These are phyloP conservation scores for Tetramitus jugosus DNA, from an alignment of 208 protist species.

Conservation along the genomic window DNA sequence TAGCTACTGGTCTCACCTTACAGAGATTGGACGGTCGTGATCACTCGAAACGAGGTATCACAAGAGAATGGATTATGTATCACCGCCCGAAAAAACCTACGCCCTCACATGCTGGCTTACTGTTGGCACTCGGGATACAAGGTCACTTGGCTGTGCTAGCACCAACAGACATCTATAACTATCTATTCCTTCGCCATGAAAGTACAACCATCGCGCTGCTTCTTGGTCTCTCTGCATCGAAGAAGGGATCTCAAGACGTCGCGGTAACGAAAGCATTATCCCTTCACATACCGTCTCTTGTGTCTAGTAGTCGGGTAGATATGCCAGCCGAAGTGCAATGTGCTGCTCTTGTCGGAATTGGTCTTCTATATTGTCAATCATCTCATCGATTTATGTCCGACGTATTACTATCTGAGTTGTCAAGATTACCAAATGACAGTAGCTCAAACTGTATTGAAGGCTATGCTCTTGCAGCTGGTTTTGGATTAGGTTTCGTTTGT, in stretches of 20 bases:
- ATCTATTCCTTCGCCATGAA: conserved; percentile 48
- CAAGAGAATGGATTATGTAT: conserved; percentile 55
- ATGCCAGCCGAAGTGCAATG: conserved; percentile 28
- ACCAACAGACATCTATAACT: conserved; percentile 52
- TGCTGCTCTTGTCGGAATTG: conserved; percentile 57
- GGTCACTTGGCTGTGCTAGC: conserved; percentile 52
- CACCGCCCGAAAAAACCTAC: conserved; percentile 40
- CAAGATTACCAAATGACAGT: conserved; percentile 41
- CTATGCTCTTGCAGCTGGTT: conserved; percentile 44
- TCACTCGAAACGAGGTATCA: background rate
- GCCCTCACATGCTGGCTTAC: conserved; percentile 48
- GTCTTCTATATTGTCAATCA: conserved; percentile 55
- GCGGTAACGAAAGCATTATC: conserved; percentile 52
- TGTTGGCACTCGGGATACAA: conserved; percentile 60
- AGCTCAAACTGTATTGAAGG: conserved; percentile 28
- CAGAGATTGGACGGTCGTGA: too few species aligned
- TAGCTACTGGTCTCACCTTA: conserved; percentile 47
- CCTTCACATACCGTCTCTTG: conserved; percentile 59
- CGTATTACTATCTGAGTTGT: conserved; percentile 56
- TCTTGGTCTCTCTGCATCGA: conserved; percentile 50
- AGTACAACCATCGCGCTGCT: conserved; percentile 54
- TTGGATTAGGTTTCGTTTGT: conserved; percentile 46
- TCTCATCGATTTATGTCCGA: conserved; percentile 53
- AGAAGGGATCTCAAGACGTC: conserved; percentile 48
- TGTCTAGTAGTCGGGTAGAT: conserved; percentile 51